Evolutionary conservation across 2,329 filamentous ascomycete species (phyloP).

Genomic region (Pyrenophora graminea): DNA sequence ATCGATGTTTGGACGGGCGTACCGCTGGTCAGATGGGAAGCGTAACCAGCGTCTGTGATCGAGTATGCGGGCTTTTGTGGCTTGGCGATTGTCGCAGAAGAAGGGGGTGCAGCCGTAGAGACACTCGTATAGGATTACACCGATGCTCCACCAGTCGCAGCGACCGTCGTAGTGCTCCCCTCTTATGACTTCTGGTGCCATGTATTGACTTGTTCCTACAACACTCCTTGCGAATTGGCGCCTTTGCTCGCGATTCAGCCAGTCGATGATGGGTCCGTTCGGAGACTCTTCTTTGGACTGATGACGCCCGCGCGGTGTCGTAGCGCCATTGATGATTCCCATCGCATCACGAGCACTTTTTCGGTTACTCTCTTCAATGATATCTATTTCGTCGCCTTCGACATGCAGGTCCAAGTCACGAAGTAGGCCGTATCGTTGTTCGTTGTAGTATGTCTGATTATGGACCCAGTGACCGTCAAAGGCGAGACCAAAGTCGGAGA

Average conservation of each 20-base stretch:
- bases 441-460: conserved; percentile 82
- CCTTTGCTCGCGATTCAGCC: conserved; percentile 56
- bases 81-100: conserved; percentile 75
- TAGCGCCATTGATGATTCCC: conserved; percentile 44
- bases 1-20: conserved; percentile 57
- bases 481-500: conserved; percentile 93
- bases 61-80: conserved; percentile 85
- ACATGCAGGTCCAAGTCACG: conserved; percentile 75
- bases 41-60: conserved; percentile 70
- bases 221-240: conserved; percentile 79
- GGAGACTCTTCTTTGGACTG: conserved; percentile 27
- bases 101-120: conserved; percentile 92
- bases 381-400: conserved; percentile 73
- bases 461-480: conserved; percentile 97
- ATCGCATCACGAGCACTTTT: conserved; percentile 59
- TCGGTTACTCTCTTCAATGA: conserved; percentile 52
- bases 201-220: conserved; percentile 96
- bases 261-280: conserved; percentile 45
- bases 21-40: conserved; percentile 66
- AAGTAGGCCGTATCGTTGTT: conserved; percentile 77
- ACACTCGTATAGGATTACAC: conserved; percentile 92
- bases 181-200: conserved; percentile 90
- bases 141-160: conserved; percentile 97
- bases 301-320: conserved; percentile 19
- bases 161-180: conserved; percentile 85